Base-by-base conservation (phyloP, 2,329 filamentous ascomycete species). In the Acarospora socialis region DNA sequence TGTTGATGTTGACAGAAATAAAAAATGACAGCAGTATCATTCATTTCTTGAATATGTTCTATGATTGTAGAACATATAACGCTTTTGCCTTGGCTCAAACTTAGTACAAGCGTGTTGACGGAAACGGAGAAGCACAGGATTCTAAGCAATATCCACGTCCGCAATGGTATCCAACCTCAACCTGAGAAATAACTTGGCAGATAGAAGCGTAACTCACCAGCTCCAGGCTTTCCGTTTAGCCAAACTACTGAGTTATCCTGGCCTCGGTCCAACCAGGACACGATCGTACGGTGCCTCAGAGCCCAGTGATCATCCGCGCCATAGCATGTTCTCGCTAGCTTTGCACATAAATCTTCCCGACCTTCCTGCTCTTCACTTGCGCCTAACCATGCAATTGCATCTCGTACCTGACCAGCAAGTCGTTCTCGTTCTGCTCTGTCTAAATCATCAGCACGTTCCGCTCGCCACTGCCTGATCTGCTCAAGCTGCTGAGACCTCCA, bases 291-390 rank as follows among this genome's bases (percentile, higher is more conserved):
- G 12, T 39, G 17, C 14, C 34, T 15, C 3, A 41, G 30, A 7
- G 48, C 33, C 51, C 51, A 53, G 12, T 44, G 37, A 23, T 38
- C 45, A 4, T 43, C 45, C 2, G 38, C 35, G 19, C 38, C 28
- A 37, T 42, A 30, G 10, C 30, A 33, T 17, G 14, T 22, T 24
- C 28, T 37, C 4, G 21, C 32, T 13, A 35, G 12, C 20, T 33
- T 28, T 31, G 36, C 40, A 22, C 36, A 32, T 4, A 28, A 17
- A 13, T 43, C 31, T 30, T 46, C 43, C 36, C 39, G 37, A 13
- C 42, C 31, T 30, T 46, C 43, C 36, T 40, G 37, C 26, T 35
- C 41, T 36, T 45, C 37, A 32, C 34, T 12, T 14, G 41, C 27
- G 12, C 41, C 43, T 10, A 51, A 28, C 47, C 48, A 50, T 13